phyloP scores from a whole-genome alignment of 2,329 filamentous ascomycete genomes.

The Ophiostoma ulmi region DNA sequence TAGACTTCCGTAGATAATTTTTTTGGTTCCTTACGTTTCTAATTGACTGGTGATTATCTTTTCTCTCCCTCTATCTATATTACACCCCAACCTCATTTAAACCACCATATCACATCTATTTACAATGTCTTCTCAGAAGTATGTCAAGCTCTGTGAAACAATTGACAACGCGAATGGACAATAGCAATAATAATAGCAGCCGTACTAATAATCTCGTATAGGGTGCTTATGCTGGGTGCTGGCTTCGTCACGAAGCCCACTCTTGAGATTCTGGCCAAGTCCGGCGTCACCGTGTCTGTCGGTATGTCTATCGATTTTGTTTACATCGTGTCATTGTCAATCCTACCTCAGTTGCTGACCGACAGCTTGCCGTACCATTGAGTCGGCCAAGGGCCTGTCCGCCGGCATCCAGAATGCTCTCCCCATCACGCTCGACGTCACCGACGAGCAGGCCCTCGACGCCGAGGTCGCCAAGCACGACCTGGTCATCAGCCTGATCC shows the following conservation, averaged over 20 bases:
- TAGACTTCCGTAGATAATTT: slow-evolving; percentile 18
- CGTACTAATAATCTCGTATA: slow-evolving; percentile 7
- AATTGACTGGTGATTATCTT: slow-evolving; percentile 3
- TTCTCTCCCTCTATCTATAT: background rate
- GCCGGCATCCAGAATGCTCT: slow-evolving; percentile 66
- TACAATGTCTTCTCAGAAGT: slow-evolving; percentile 24
- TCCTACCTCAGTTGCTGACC: background rate
- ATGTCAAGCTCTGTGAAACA: background rate
- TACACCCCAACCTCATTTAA: slow-evolving; percentile 10
- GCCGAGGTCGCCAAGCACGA: slow-evolving; percentile 74
- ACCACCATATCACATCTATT: slow-evolving; percentile 12
- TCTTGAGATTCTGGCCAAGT: slow-evolving; percentile 56
- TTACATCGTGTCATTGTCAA: background rate
- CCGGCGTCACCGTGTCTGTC: slow-evolving; percentile 60
- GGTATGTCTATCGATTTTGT: slow-evolving; percentile 40
- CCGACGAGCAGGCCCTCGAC: slow-evolving; percentile 69
- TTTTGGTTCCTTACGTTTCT: background rate
- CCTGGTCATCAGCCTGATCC: slow-evolving; percentile 76
- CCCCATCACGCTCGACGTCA: slow-evolving; percentile 81
- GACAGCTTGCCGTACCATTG: slow-evolving; percentile 74
- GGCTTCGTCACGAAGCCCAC: slow-evolving; percentile 60
- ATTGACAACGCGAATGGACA: background rate
- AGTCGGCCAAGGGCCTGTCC: slow-evolving; percentile 68
- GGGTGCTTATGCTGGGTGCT: slow-evolving; percentile 44
- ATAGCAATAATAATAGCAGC: background rate